These are phyloP conservation scores for Macrolepiota dolichaula DNA, from an alignment of 768 basidiomycete genomes.

Conservation along the genomic window DNA sequence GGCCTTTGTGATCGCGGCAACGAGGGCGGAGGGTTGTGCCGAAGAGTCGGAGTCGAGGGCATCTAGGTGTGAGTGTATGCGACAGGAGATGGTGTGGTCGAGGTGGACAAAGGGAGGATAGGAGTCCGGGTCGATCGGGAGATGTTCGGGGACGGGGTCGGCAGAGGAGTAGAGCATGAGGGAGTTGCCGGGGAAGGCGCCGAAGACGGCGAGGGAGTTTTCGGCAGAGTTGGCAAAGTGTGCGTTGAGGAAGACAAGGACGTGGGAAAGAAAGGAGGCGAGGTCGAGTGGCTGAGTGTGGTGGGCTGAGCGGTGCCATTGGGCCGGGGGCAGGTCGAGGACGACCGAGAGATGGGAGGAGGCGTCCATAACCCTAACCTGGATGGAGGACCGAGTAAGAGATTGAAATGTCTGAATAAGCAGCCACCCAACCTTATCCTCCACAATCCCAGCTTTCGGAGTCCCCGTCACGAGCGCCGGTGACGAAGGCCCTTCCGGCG, in stretches of 20 bases:
- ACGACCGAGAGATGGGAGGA: conserved; percentile 73
- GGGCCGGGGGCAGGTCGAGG: conserved; percentile 79
- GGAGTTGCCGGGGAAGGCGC: conserved; percentile 84
- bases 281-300: conserved; percentile 59
- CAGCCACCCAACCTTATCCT: conserved; percentile 11
- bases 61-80: conserved; percentile 62
- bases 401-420: conserved; percentile 5
- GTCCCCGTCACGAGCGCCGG: conserved; percentile 53
- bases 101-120: conserved; percentile 84
- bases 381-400: conserved; percentile 9
- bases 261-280: conserved; percentile 72
- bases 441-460: conserved; percentile 27
- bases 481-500: conserved; percentile 56
- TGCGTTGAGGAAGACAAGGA: conserved; percentile 89
- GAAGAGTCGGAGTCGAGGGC: conserved; percentile 32
- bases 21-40: conserved; percentile 64
- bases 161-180: conserved; percentile 75
- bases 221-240: conserved; percentile 90
- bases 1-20: conserved; percentile 88
- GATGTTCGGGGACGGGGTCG: conserved; percentile 36
- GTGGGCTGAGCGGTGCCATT: conserved; percentile 76
- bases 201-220: conserved; percentile 91
- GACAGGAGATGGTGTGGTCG: conserved; percentile 59
- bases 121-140: conserved; percentile 66
- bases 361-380: conserved; percentile 16